phyloP scores from a whole-genome alignment of 2,329 filamentous ascomycete species.

The Cladosporium austrohemisphaericum region DNA sequence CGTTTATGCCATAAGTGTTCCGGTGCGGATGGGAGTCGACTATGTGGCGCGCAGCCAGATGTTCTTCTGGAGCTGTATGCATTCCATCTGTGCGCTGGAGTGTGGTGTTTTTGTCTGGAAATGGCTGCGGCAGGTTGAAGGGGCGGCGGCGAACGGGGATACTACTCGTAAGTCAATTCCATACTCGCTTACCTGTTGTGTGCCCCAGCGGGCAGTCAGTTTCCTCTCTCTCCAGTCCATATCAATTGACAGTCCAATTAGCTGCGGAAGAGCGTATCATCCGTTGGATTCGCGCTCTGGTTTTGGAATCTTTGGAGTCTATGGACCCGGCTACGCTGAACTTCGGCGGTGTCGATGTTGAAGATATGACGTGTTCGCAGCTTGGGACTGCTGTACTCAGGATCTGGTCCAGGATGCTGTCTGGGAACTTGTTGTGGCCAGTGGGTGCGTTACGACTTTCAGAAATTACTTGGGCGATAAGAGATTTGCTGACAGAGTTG shows the following conservation, averaged over 20 bases:
- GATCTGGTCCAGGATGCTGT: neutral
- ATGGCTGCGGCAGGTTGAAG: constrained; percentile 39
- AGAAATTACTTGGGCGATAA: too few relatives aligned
- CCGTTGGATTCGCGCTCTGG: constrained; percentile 46
- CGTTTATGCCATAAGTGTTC: constrained; percentile 54
- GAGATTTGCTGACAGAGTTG: too few relatives aligned
- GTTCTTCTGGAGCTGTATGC: constrained; percentile 56
- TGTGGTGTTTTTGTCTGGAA: constrained; percentile 54
- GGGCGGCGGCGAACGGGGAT: constrained; percentile 8
- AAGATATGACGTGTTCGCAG: neutral
- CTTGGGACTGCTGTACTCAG: neutral
- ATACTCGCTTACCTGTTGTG: neutral
- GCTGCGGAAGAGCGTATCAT: constrained; percentile 43
- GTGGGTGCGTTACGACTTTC: too few relatives aligned
- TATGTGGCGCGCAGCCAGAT: constrained; percentile 54
- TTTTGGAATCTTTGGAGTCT: constrained; percentile 40
- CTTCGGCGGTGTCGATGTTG: neutral
- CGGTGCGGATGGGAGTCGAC: constrained; percentile 53
- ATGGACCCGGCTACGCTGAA: constrained; percentile 1
- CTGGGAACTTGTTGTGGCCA: neutral
- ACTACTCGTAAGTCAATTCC: neutral
- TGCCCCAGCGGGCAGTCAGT: too few relatives aligned
- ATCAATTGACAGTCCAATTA: constrained; percentile 15
- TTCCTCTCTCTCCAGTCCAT: neutral
- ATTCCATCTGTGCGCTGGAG: constrained; percentile 53